Evolutionary conservation across 2,329 filamentous ascomycete species (phyloP).

Genomic region (Cladosporium velox): DNA sequence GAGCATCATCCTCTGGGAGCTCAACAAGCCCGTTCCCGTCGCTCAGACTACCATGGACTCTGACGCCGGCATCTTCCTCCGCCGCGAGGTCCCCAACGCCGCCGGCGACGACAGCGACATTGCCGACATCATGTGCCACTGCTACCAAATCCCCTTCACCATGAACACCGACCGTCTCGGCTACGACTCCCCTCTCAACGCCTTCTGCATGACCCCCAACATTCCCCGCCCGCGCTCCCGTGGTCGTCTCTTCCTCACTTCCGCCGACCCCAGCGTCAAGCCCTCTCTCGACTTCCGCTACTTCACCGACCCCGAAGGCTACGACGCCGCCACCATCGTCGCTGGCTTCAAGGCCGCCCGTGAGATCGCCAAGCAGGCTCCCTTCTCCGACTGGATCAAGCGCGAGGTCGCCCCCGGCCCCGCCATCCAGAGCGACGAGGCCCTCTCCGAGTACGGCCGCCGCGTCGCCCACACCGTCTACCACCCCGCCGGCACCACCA

Average conservation of each 20-base stretch:
- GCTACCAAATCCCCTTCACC: conserved; percentile 92
- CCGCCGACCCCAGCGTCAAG: conserved; percentile 72
- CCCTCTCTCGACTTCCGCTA: conserved; percentile 86
- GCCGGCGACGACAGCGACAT: conserved; percentile 70
- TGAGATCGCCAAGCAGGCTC: conserved; percentile 70
- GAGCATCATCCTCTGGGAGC: conserved; percentile 72
- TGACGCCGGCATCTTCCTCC: conserved; percentile 84
- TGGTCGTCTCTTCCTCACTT: conserved; percentile 76
- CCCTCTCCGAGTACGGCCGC: conserved; percentile 78
- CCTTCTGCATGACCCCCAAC: conserved; percentile 93
- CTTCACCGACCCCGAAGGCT: conserved; percentile 83
- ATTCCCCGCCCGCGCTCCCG: conserved; percentile 80
- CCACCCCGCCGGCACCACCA: conserved; percentile 84
- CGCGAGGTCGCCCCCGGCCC: conserved; percentile 78
- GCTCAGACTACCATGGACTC: conserved; percentile 91
- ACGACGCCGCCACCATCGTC: conserved; percentile 80
- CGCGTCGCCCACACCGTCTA: conserved; percentile 85
- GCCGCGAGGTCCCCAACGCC: conserved; percentile 72
- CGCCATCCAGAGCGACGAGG: conserved; percentile 72
- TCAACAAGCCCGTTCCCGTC: conserved; percentile 73
- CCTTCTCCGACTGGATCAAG: conserved; percentile 82
- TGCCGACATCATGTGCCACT: conserved; percentile 93
- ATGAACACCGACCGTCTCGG: conserved; percentile 80
- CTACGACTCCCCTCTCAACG: conserved; percentile 69
- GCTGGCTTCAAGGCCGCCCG: conserved; percentile 76